phyloP scores from a whole-genome alignment of 2,329 filamentous ascomycete genomes.

The Colletotrichum gigasporum region DNA sequence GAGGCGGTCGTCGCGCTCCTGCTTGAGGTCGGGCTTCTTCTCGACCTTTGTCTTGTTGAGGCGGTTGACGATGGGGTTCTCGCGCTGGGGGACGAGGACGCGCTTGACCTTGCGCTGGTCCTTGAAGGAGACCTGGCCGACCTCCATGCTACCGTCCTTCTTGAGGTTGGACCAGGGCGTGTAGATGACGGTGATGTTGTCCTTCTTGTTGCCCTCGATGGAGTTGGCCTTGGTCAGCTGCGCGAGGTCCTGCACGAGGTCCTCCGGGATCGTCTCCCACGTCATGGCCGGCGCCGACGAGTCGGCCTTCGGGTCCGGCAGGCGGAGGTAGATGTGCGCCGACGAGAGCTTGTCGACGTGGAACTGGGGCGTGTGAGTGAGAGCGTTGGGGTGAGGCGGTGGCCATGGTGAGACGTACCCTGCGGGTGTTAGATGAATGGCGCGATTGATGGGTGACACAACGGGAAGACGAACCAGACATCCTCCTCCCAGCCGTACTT shows the following conservation, averaged over 20 bases:
- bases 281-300: constrained; percentile 3
- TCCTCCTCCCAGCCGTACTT: constrained; percentile 95
- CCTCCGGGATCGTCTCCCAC: constrained; percentile 84
- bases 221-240: constrained; percentile 99
- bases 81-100: constrained; percentile 80
- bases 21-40: constrained; percentile 82
- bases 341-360: constrained; percentile 98
- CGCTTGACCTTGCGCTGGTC: constrained; percentile 86
- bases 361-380: constrained; percentile 66
- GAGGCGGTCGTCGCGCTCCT: constrained; percentile 82
- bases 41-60: constrained; percentile 96
- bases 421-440: constrained; percentile 33
- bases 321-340: constrained; percentile 93
- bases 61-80: constrained; percentile 95
- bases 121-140: constrained; percentile 94
- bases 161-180: constrained; percentile 97
- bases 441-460: neutral
- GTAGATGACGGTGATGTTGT: constrained; percentile 96
- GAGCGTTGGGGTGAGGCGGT: constrained; percentile 8
- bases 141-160: constrained; percentile 95
- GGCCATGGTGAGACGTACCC: constrained; percentile 36
- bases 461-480: constrained; percentile 74
- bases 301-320: constrained; percentile 75
- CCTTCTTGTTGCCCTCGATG: constrained; percentile 99
- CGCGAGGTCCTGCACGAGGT: constrained; percentile 86